Conservation (phyloP, 2,329 filamentous ascomycete genomes). For the Apiospora saccharicola region DNA sequence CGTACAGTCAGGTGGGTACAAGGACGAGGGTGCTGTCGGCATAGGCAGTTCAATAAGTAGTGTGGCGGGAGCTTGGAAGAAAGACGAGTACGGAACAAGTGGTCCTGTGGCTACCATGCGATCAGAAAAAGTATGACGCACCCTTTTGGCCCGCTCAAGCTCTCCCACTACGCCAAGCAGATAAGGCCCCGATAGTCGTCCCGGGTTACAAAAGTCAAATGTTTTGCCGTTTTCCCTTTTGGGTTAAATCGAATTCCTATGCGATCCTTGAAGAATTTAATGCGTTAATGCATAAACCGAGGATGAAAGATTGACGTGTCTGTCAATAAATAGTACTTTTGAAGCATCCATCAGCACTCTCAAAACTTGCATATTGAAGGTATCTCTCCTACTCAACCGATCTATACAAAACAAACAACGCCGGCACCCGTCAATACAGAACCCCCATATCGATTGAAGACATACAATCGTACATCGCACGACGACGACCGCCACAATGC, state of each 20-base stretch:
- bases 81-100: conserved; percentile 20
- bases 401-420: background rate
- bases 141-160: conserved; percentile 19
- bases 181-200: conserved; percentile 36
- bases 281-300: background rate
- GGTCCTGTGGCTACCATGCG: conserved; percentile 12
- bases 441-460: background rate
- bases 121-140: conserved; percentile 34
- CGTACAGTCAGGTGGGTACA: conserved; percentile 10
- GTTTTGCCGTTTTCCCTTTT: conserved; percentile 32
- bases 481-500: conserved; percentile 66
- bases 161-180: background rate
- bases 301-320: background rate
- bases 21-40: conserved; percentile 13
- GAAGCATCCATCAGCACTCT: background rate
- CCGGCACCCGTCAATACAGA: background rate
- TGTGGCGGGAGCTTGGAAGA: conserved; percentile 22
- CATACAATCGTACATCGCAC: background rate
- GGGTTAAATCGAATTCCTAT: conserved; percentile 22
- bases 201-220: conserved; percentile 38
- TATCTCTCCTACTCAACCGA: background rate
- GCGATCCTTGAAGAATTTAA: conserved; percentile 2
- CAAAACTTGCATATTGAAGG: too few species aligned
- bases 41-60: conserved; percentile 5
- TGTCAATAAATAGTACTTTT: background rate